A percentile compares a stretch with the other conserved stretches of the same genome.
Conservation (phyloP, 345 rosid species). For the Citrus trifoliata region DNA sequence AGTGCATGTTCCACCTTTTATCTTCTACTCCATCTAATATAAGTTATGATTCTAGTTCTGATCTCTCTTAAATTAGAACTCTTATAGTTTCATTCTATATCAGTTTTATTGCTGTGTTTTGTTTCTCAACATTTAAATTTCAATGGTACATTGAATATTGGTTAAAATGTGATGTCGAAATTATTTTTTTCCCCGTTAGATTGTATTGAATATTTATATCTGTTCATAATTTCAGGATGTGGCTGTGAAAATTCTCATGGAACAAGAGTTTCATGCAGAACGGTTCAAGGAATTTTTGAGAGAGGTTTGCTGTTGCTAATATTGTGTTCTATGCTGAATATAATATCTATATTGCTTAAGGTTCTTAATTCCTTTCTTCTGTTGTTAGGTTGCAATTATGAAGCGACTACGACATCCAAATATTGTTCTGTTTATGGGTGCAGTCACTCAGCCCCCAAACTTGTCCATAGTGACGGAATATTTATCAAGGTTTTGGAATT, state of each 20-base stretch:
- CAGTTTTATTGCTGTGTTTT: neutral
- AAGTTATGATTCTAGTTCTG: neutral
- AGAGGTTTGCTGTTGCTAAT: conserved; percentile 54
- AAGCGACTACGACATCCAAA: conserved; percentile 98
- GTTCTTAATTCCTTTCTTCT: conserved; percentile 18
- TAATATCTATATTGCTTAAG: neutral
- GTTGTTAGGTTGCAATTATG: conserved; percentile 89
- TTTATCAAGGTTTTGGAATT: conserved; percentile 71
- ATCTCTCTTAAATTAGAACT: neutral
- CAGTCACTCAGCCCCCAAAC: conserved; percentile 94
- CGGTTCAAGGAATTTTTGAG: conserved; percentile 87
- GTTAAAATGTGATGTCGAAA: neutral
- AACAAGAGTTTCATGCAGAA: conserved; percentile 91
- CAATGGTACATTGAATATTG: neutral
- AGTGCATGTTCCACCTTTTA: neutral
- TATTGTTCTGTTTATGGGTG: conserved; percentile 99
- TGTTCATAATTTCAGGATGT: conserved; percentile 67
- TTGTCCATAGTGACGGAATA: conserved; percentile 98
- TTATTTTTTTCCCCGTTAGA: neutral
- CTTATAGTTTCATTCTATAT: neutral
- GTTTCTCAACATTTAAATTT: neutral
- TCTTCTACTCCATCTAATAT: neutral
- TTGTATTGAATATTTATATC: neutral
- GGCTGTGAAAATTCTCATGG: conserved; percentile 99
- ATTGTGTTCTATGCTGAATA: neutral